phyloP scores from a whole-genome alignment of 2,329 filamentous ascomycete species.

The Cladobotryum mycophilum region DNA sequence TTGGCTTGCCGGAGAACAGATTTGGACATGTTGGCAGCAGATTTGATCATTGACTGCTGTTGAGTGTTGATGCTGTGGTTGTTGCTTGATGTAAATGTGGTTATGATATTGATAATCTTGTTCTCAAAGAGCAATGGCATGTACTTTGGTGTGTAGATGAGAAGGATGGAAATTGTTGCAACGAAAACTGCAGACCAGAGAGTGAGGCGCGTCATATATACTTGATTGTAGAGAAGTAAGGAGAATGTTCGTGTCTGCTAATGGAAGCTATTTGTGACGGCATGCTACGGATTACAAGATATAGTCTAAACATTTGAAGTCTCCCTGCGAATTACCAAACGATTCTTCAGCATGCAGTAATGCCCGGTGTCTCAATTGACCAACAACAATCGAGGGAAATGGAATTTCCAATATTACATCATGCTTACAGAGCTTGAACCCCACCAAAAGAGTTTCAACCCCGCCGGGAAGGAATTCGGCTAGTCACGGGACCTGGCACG shows the following conservation, averaged over 20 bases:
- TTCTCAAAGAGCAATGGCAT: constrained; percentile 16
- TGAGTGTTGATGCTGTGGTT: constrained; percentile 8
- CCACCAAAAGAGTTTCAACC: too few species aligned
- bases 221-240: constrained; percentile 15
- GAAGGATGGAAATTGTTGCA: constrained; percentile 32
- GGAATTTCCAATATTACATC: constrained; percentile 2
- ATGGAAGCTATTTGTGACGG: constrained; percentile 8
- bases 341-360: constrained; percentile 10
- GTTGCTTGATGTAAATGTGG: constrained; percentile 1
- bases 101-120: background rate
- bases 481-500: too few species aligned
- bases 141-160: constrained; percentile 22
- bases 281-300: constrained; percentile 8
- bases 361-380: background rate
- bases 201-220: constrained; percentile 36
- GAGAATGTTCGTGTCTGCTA: constrained; percentile 18
- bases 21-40: constrained; percentile 51
- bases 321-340: constrained; percentile 2
- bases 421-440: constrained; percentile 5
- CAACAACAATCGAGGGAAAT: too few species aligned
- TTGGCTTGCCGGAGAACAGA: constrained; percentile 57
- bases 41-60: constrained; percentile 29
- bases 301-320: background rate
- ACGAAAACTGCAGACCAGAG: constrained; percentile 29
- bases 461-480: too few species aligned